Evolutionary conservation across 2,329 filamentous ascomycete genomes (phyloP).

Genomic region (Talaromyces sp.): DNA sequence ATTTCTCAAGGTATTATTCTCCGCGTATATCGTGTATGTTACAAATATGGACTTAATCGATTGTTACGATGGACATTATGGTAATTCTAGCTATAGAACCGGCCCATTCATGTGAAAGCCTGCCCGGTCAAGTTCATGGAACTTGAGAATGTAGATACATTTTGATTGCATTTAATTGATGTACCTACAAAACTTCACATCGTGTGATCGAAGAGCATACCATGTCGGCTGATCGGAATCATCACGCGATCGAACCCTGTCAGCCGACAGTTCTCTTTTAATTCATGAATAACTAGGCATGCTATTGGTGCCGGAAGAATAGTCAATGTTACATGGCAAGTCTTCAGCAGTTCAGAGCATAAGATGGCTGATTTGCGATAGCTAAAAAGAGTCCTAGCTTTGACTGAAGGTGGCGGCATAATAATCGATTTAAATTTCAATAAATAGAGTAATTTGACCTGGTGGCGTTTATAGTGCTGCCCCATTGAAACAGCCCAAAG

Average conservation of each 20-base stretch:
- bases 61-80: neutral
- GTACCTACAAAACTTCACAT: neutral
- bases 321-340: neutral
- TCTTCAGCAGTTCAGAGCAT: neutral
- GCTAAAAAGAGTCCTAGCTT: neutral
- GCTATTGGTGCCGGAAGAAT: neutral
- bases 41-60: too few relatives aligned
- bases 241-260: neutral
- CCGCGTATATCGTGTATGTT: too few relatives aligned
- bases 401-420: too few relatives aligned
- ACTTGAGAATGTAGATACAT: neutral
- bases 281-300: neutral
- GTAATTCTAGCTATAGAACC: neutral
- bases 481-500: conserved; percentile 17
- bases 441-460: neutral
- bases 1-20: too few relatives aligned
- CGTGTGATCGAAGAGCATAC: neutral
- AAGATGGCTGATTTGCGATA: neutral
- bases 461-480: neutral
- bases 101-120: neutral
- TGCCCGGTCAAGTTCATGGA: too few relatives aligned
- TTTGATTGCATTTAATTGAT: neutral
- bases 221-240: neutral
- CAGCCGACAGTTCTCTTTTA: neutral
- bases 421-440: neutral